Evolutionary conservation across 192 early-diverging fungal genomes (phyloP), one percentile per base, ranked within the genome.

Genomic region (Spinellus fusiger): DNA sequence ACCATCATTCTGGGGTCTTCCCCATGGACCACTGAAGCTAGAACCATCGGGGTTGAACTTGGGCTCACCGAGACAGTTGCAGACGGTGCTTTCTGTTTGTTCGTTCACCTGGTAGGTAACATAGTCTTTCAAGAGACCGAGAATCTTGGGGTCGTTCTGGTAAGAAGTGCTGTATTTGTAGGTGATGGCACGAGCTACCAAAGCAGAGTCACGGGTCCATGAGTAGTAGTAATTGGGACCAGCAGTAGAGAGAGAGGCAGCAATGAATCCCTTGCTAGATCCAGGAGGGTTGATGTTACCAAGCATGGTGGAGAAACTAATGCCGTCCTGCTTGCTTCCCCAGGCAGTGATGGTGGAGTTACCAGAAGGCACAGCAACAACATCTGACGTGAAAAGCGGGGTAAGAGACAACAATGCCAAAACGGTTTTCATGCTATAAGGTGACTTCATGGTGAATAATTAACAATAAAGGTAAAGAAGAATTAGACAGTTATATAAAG

Each of bases 161-260:
- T 20, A 49, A 22, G 44, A 31, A 27, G 69, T 64, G 13, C 63
- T 58, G 10, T 44, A 49, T 27, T 70, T 61, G 16, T 37, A 31
- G n/a, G 48, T 22, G 2, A 64, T 20, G 9, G 61, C 59, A 5
- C 49, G 27, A 38, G 32, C 54, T 10, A 50, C 49, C 7, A 77
- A 65, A 18, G 61, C 32, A 9, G 85, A 51, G n/a, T 75, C 79
- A 55, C 89, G 71, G 10, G 80, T 80, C 91, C 91, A 93, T 15
- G 76, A 50, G 47, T 88, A 93, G 40, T 76, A 93, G 75, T 93
- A 93, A 72, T 93, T 75, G 1, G 83, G 87, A 15, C 69, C 50
- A n/a, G 34, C 49, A 1, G 61, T 66, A 29, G 59, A 63, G 1
- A 54, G 44, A 40, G 70, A 65, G 8, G 70, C 70, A 37, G 60